Base-by-base conservation (phyloP, 1,284 basidiomycete species). In the Cerioporus squamosus region DNA sequence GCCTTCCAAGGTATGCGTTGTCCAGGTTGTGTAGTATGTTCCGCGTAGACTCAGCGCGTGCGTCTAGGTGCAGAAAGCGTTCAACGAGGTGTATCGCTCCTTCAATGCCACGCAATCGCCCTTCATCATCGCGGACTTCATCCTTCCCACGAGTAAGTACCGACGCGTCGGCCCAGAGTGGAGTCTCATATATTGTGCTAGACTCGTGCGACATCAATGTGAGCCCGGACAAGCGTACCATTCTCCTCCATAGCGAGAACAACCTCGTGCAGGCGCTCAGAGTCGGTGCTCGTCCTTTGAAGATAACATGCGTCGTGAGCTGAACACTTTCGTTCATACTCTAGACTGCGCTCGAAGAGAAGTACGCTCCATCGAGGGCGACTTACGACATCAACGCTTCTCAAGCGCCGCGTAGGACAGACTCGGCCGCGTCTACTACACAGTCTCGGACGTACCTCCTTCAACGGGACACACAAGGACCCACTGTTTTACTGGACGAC, bases 191-290 rank as follows among this genome's bases (percentile, higher is more conserved):
- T 29, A 2, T n/a, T 20, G 44, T 5, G 33, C 3, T 55, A 94
- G 94, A 91, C 60, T 81, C 87, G 1, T 95, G 92, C 68, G 97
- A 99, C 70, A 88, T 99, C 71, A 99, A 99, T 67, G 93, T 99
- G 61, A 95, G 90, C 65, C 97, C 97, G 0, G 97, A 99, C 76
- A 99, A 99, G 72, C 84, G 97, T 5, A 97, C 94, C 0, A 91
- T 99, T 38, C 89, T 98, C 54, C 72, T 99, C 10, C 95, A 98
- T 69, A 90, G 90, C 71, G 97, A 99, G 72, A 81, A 81, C 5
- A 91, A 91, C 59, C 75, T 99, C 6, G 81, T 98, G 1, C 79
- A 87, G 22, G 85, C 87, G 0, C 79, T 98, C 38, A 94, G 91
- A 77, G 94, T 94, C 59, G 38, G 77, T 66, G 22, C 40, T 2